A percentile compares a stretch with the other conserved stretches of the same genome.
Evolutionary conservation across 2,329 filamentous ascomycete species (phyloP).

Genomic region (Xylariomycetidae sp.): DNA sequence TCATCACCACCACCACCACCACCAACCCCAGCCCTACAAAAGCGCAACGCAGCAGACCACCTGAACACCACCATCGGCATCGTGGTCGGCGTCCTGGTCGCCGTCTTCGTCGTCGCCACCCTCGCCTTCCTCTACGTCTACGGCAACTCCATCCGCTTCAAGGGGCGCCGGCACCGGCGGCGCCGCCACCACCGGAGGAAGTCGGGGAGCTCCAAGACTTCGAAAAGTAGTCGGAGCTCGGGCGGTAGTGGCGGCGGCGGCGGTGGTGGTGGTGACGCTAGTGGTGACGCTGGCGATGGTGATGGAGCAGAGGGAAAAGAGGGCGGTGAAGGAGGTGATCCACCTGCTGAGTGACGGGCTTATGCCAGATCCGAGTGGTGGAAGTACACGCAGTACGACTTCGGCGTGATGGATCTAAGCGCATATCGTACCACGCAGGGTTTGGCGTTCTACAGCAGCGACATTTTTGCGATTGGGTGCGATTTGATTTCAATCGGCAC

Average conservation of each 20-base stretch:
- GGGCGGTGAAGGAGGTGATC: no score
- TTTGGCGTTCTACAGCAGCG: no score
- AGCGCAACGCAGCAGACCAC: slow-evolving; percentile 9
- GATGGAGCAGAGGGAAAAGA: no score
- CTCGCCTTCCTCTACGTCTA: slow-evolving; percentile 18
- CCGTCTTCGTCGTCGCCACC: slow-evolving; percentile 13
- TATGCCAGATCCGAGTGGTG: no score
- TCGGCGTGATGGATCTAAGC: no score
- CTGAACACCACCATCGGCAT: slow-evolving; percentile 19
- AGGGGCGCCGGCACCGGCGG: slow-evolving; percentile 8
- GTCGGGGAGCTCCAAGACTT: slow-evolving; percentile 7
- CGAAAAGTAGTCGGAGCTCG: slow-evolving; percentile 8
- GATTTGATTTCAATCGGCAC: no score
- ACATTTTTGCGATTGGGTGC: no score
- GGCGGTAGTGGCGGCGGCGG: slow-evolving; percentile 5
- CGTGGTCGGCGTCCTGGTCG: slow-evolving; percentile 19
- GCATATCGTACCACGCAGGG: no score
- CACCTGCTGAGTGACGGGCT: no score
- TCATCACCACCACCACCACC: neutral
- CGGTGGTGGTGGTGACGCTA: neutral
- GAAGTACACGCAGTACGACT: no score
- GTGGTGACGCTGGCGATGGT: no score
- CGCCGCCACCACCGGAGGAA: slow-evolving; percentile 10
- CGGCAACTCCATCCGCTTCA: slow-evolving; percentile 15
- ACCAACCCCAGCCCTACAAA: slow-evolving; percentile 5